Percentiles rank a stretch among this genome's conserved stretches.
These are phyloP conservation scores for Aspergillus taichungensis DNA, from an alignment of 495 filamentous ascomycete genomes.

Conservation along the genomic window DNA sequence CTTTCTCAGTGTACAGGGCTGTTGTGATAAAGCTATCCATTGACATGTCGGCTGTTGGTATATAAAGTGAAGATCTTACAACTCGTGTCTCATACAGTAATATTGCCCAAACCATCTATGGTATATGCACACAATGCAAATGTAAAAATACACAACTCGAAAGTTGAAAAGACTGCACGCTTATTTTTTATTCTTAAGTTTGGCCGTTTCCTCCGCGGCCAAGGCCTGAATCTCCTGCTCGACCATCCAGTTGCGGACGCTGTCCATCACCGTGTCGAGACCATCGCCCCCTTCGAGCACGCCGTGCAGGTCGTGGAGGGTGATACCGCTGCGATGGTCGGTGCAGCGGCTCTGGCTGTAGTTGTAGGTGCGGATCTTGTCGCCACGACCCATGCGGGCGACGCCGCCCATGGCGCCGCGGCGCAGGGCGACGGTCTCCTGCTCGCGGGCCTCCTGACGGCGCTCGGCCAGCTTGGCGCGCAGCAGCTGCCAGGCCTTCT, in stretches of 20 bases:
- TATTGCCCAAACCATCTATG: background rate
- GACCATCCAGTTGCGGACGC: constrained; percentile 68
- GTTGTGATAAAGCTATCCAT: too few species aligned
- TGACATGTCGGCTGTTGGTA: too few species aligned
- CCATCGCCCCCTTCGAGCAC: constrained; percentile 65
- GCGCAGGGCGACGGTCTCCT: constrained; percentile 61
- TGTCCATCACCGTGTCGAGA: constrained; percentile 71
- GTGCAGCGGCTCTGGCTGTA: constrained; percentile 88
- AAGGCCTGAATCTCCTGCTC: constrained; percentile 68
- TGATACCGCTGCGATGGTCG: constrained; percentile 81
- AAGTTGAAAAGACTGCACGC: background rate
- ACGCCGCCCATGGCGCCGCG: constrained; percentile 69
- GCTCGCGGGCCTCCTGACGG: constrained; percentile 75
- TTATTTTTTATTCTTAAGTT: constrained; percentile 1
- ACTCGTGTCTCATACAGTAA: background rate
- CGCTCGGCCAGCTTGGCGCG: constrained; percentile 75
- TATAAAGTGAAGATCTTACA: too few species aligned
- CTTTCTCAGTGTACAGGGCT: too few species aligned
- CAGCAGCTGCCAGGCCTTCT: constrained; percentile 76
- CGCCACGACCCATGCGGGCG: constrained; percentile 71
- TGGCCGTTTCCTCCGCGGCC: constrained; percentile 39
- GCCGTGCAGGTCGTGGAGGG: constrained; percentile 71
- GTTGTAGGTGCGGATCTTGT: constrained; percentile 95
- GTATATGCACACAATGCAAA: background rate
- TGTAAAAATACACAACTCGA: background rate